A percentile compares a stretch with the other conserved stretches of the same genome.
Conservation (phyloP, 768 basidiomycete genomes). For the Termitomyces eurrhizus region DNA sequence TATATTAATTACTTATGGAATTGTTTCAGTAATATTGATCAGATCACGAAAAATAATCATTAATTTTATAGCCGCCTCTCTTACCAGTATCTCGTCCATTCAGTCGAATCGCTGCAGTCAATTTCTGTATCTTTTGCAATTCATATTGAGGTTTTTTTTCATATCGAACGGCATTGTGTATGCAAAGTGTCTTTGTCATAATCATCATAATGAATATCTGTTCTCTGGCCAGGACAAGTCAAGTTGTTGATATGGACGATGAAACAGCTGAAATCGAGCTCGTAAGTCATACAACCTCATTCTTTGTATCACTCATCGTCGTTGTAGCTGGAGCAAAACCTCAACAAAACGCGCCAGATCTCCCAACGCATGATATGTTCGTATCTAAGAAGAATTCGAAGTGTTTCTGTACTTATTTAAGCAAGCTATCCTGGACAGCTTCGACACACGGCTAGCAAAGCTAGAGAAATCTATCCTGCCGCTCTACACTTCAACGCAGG, state of each 20-base stretch:
- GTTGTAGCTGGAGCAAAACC: slow-evolving; percentile 78
- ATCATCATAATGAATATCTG: background rate
- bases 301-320: background rate
- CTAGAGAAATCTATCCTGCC: slow-evolving; percentile 85
- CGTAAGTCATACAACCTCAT: slow-evolving; percentile 26
- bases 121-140: background rate
- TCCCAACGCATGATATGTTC: slow-evolving; percentile 84
- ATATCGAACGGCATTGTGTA: background rate
- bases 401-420: slow-evolving; percentile 24
- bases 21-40: background rate
- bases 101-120: background rate
- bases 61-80: background rate
- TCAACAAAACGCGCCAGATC: slow-evolving; percentile 81
- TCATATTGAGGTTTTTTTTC: background rate
- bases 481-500: slow-evolving; percentile 74
- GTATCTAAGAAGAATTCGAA: slow-evolving; percentile 19
- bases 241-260: slow-evolving; percentile 40
- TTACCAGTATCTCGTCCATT: background rate
- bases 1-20: background rate
- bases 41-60: background rate
- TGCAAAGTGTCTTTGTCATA: background rate
- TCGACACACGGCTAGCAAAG: slow-evolving; percentile 77
- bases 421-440: slow-evolving; percentile 77
- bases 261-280: slow-evolving; percentile 77
- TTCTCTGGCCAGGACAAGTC: background rate